Percentiles rank a stretch among this genome's conserved stretches.
These are phyloP conservation scores for Begonia peltatifolia DNA, from an alignment of 306 rosid species.

Conservation along the genomic window DNA sequence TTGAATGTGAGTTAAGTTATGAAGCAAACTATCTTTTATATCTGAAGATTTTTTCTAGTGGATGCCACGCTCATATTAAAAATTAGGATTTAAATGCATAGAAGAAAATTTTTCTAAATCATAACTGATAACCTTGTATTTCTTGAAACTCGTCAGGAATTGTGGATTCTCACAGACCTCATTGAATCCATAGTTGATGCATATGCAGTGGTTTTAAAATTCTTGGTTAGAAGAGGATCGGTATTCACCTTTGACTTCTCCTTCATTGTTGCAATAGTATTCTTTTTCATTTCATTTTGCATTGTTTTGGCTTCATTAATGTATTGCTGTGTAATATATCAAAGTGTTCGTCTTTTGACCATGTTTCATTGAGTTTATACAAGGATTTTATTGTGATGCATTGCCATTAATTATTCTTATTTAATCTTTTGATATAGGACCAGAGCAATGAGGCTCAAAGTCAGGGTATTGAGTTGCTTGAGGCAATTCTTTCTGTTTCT, in stretches of 20 bases:
- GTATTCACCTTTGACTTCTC: conserved; percentile 24
- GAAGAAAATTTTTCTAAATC: not conserved
- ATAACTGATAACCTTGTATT: conserved; percentile 5
- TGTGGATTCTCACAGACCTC: conserved; percentile 34
- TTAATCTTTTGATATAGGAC: conserved; percentile 21
- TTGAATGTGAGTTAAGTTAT: conserved; percentile 43
- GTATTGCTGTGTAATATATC: too few relatives aligned
- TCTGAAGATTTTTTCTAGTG: conserved; percentile 8
- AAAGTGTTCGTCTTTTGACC: too few relatives aligned
- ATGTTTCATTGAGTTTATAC: too few relatives aligned
- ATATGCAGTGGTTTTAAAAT: conserved; percentile 44
- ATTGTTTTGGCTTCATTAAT: not conserved
- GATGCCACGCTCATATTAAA: not conserved
- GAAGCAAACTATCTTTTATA: conserved; percentile 9
- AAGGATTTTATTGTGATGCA: too few relatives aligned
- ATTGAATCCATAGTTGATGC: conserved; percentile 58
- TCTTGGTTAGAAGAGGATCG: conserved; percentile 34
- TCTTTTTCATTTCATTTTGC: not conserved
- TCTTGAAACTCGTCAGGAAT: conserved; percentile 36
- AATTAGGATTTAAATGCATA: not conserved
- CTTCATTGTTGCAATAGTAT: conserved; percentile 8
- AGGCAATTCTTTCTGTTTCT: conserved; percentile 40
- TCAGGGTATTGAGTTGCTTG: conserved; percentile 48
- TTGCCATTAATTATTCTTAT: too few relatives aligned
- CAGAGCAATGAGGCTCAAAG: conserved; percentile 56